Evolutionary conservation across 1,284 basidiomycete species (phyloP), one percentile per base, ranked within the genome.

Genomic region (Leccinum pallidistipes): DNA sequence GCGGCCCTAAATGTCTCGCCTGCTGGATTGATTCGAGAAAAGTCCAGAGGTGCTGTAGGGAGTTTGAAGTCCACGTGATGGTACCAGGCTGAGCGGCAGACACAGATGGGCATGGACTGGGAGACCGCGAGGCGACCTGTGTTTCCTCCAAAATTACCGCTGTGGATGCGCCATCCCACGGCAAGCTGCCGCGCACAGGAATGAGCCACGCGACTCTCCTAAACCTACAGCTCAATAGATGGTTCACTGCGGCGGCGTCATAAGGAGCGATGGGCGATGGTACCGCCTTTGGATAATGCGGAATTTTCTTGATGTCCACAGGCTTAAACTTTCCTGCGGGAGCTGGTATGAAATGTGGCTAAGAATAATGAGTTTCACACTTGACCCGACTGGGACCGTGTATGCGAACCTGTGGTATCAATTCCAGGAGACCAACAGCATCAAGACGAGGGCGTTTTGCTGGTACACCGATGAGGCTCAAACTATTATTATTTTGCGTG

Each of bases 131-230:
- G 50, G 61, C 29, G 29, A 31, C 47, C 60, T 65, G 63, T 47
- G 60, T 45, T 24, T 68, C 66, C 27, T 76, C 73, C 31, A 81
- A 65, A 16, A 86, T 60, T 4, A 72, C 70, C 5, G 81, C 86
- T 18, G 74, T 63, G 1, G 85, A 81, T 50, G 80, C 80, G 21
- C 70, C 74, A 6, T 74, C 68, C 83, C 84, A 89, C 10, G 83
- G 83, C 34, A 83, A 68, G 11, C 54, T 69, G 10, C 87, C 87
- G 11, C 85, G 81, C 7, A 88, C 69, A 38, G 87, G 87, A 43
- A 90, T 77, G n/a, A 88, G 68, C 87, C 87, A 90, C 3, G 83
- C 80, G 55, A 74, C 74, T 55, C 86, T 80, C 55, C 76, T 68
- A 67, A 76, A 82, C 16, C 70, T 72, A 21, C 72, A 71, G 24